Percentiles rank a stretch among this genome's conserved stretches.
phyloP scores from a whole-genome alignment of 345 rosid species.

The Euphorbia lathyris region DNA sequence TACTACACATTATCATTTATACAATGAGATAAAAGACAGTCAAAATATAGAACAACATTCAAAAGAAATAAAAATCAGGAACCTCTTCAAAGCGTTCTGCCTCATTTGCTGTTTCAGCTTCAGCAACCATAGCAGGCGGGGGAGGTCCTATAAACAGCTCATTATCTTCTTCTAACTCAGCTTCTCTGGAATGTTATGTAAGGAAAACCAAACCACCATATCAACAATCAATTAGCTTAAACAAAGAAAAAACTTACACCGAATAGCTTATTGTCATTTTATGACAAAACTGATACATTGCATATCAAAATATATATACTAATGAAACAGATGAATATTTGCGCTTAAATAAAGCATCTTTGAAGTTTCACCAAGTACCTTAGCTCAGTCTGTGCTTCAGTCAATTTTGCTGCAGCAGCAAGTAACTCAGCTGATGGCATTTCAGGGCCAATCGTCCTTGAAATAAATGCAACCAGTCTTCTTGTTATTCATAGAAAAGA shows the following conservation, averaged over 20 bases:
- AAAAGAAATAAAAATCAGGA: constrained; percentile 16
- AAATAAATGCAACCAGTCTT: constrained; percentile 16
- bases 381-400: constrained; percentile 87
- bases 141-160: constrained; percentile 85
- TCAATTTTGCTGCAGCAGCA: constrained; percentile 92
- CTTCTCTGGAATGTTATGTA: constrained; percentile 51
- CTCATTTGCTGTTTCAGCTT: constrained; percentile 83
- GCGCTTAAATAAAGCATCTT: constrained; percentile 6
- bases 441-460: constrained; percentile 83
- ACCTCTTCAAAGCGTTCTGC: constrained; percentile 98
- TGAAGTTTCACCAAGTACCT: constrained; percentile 36
- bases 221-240: constrained; percentile 5
- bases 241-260: neutral
- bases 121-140: constrained; percentile 85
- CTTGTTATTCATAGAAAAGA: neutral
- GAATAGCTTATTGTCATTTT: neutral
- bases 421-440: constrained; percentile 94
- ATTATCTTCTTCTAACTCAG: constrained; percentile 78
- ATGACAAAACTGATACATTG: neutral
- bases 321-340: constrained; percentile 3
- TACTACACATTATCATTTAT: neutral
- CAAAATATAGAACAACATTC: constrained; percentile 5
- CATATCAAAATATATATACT: neutral
- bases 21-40: neutral
- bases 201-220: constrained; percentile 2